A percentile compares a stretch with the other conserved stretches of the same genome.
phyloP scores from a whole-genome alignment of 208 protist genomes.

The Crithidia brevicula region DNA sequence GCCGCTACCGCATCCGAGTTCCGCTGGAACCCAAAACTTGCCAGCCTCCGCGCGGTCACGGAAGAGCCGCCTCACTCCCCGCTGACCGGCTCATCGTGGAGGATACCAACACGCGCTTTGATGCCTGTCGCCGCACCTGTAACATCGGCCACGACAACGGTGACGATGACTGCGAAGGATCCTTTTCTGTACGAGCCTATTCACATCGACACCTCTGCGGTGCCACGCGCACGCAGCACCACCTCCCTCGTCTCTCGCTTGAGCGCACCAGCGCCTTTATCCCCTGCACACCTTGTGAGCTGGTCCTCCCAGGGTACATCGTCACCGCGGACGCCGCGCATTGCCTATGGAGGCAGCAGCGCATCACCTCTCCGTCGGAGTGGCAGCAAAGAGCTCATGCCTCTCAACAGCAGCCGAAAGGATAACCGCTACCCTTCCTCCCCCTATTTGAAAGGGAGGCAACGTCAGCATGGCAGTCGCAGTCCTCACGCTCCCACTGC shows the following conservation, averaged over 20 bases:
- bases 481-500: constrained; percentile 1
- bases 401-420: not conserved
- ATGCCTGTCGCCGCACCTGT: not conserved
- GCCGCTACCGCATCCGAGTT: too few species aligned
- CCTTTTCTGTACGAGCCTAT: constrained; percentile 26
- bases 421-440: too few species aligned
- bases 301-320: not conserved
- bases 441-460: not conserved
- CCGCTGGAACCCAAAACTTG: too few species aligned
- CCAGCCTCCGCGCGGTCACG: too few species aligned
- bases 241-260: not conserved
- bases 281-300: not conserved
- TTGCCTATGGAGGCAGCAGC: constrained; percentile 1
- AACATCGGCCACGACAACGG: not conserved
- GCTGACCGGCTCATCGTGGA: too few species aligned
- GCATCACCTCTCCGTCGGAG: not conserved
- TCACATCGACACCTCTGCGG: constrained; percentile 12
- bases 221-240: constrained; percentile 20
- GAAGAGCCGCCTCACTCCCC: too few species aligned
- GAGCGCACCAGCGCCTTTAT: not conserved
- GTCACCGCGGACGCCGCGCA: constrained; percentile 5
- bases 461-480: not conserved
- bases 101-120: too few species aligned
- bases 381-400: not conserved
- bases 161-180: not conserved